Base-by-base conservation (phyloP, 2,329 filamentous ascomycete genomes). In the Leptographium galeiforme region DNA sequence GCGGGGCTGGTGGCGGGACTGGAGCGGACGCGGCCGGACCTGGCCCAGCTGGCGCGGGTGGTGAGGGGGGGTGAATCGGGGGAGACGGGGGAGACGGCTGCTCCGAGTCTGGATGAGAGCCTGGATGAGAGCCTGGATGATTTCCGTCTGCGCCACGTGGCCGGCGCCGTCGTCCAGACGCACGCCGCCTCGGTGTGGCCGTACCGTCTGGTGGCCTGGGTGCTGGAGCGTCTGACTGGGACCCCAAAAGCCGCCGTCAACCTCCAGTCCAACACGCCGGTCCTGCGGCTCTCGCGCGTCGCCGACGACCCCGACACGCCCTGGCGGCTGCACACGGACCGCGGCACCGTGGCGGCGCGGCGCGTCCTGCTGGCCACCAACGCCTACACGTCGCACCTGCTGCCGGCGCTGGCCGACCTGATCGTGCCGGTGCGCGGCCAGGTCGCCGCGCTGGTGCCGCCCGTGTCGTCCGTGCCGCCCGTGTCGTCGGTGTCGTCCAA, bases 331-430 rank as follows among this genome's bases (percentile, higher is more conserved):
- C 71, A 81, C 48, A 94, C 89, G 0, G 67, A 73, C 0, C 79
- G 88, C 25, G 89, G 89, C n/a, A 70, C 68, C 44, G 75, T 94
- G 53, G 64, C 64, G 0, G 74, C 88, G 1, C 68, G 71, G 13
- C 74, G 78, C 38, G 78, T 95, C 19, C 74, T 95, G 18, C 75
- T 95, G 16, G 85, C 87, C 6, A 91, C 85, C 1, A 95, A 95
- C 63, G 90, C 74, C 4, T 94, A 95, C 66, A 90, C 88, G 0
- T 87, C 87, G 1, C 76, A 82, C 56, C 73, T 95, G 5, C 69
- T 91, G 2, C 87, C 87, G 0, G 63, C 70, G 38, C 84, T 91
- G 60, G 72, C 77, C 10, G 79, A 82, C 58, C 73, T 89, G 10
- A 85, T 95, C 57, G 79, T 90, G 2, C 90, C 90, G 0, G 82